Conservation (phyloP, 768 basidiomycete genomes). For the Rhodotorula graminis region DNA sequence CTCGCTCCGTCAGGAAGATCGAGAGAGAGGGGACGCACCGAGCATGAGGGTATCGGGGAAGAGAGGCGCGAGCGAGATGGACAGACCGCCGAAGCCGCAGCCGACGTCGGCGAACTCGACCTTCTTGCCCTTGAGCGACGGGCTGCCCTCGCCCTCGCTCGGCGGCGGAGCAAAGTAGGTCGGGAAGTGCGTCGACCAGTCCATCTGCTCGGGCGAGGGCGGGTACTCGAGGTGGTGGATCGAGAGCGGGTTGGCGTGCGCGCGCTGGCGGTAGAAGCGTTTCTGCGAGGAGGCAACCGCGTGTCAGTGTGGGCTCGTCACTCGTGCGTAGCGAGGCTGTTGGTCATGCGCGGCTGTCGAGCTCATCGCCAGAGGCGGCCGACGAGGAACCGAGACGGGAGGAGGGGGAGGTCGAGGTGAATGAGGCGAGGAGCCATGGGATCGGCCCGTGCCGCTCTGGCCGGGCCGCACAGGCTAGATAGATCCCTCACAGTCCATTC, state of each 20-base stretch:
- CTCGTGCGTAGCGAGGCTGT: no score
- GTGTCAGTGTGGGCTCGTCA: not conserved
- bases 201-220: constrained; percentile 63
- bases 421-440: no score
- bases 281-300: constrained; percentile 44
- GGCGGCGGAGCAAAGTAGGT: constrained; percentile 51
- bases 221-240: constrained; percentile 81
- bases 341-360: no score
- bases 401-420: no score
- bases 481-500: no score
- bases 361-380: no score
- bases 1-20: not conserved
- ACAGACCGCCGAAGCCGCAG: constrained; percentile 92
- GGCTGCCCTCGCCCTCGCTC: constrained; percentile 15
- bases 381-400: no score
- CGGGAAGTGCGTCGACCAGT: constrained; percentile 82
- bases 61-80: constrained; percentile 79
- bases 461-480: no score
- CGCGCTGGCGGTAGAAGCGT: constrained; percentile 54
- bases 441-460: no score
- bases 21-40: constrained; percentile 54
- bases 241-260: constrained; percentile 54
- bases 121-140: constrained; percentile 53
- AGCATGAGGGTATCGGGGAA: constrained; percentile 91
- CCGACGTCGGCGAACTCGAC: constrained; percentile 97